Evolutionary conservation across 108 stramenopile genomes (phyloP).

Genomic region (Cafeteria roenbergensis): DNA sequence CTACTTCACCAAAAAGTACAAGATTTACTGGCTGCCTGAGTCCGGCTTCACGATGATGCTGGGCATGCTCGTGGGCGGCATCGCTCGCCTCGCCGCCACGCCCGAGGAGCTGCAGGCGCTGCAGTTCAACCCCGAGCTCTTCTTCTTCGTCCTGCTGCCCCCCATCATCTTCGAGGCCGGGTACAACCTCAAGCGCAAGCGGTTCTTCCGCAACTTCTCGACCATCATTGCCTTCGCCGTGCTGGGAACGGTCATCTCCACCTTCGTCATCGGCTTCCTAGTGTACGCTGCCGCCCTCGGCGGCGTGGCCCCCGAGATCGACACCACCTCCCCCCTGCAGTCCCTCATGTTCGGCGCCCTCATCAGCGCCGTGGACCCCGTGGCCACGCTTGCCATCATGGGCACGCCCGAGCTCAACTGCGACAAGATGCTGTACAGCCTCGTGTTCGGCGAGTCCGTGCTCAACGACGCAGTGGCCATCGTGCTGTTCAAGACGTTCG

Average conservation of each 20-base stretch:
- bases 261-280: conserved; percentile 76
- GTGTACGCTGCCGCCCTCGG: conserved; percentile 53
- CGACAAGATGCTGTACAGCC: conserved; percentile 72
- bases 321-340: conserved; percentile 79
- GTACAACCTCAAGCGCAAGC: conserved; percentile 60
- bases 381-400: conserved; percentile 87
- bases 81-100: conserved; percentile 28
- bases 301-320: conserved; percentile 56
- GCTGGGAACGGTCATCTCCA: conserved; percentile 74
- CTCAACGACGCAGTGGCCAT: conserved; percentile 95
- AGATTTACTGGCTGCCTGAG: conserved; percentile 39
- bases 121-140: conserved; percentile 70
- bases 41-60: conserved; percentile 32
- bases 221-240: conserved; percentile 81
- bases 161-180: conserved; percentile 97
- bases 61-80: conserved; percentile 31
- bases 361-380: conserved; percentile 87
- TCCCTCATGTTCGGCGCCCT: conserved; percentile 78
- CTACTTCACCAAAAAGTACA: conserved; percentile 33
- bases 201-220: conserved; percentile 83
- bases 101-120: conserved; percentile 41
- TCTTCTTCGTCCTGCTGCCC: conserved; percentile 86
- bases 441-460: conserved; percentile 88
- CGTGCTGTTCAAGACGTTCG: conserved; percentile 66
- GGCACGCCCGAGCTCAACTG: conserved; percentile 56